These are phyloP conservation scores for Sordaria brevicollis DNA, from an alignment of 495 filamentous ascomycete genomes.

Conservation along the genomic window DNA sequence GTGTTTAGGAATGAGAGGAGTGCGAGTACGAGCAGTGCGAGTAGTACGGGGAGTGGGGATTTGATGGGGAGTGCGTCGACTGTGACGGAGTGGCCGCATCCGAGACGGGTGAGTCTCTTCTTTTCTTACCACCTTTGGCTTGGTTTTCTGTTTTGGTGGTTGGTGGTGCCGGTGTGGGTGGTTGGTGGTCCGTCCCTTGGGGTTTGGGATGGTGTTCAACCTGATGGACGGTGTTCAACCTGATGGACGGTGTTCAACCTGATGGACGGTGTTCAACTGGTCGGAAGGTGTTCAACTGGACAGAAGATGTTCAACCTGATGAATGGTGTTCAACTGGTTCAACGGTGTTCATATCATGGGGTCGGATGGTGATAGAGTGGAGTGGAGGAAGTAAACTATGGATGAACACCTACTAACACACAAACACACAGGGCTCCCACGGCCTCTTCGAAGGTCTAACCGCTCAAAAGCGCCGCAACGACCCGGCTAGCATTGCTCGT, in stretches of 20 bases:
- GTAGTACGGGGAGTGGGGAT: neutral
- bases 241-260: too few species aligned
- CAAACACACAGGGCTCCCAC: conserved; percentile 25
- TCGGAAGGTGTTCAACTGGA: too few species aligned
- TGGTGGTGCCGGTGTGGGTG: neutral
- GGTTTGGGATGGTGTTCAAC: too few species aligned
- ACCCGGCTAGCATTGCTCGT: conserved; percentile 27
- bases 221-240: too few species aligned
- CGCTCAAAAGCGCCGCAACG: conserved; percentile 31
- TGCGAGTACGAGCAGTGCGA: neutral
- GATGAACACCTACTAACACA: neutral
- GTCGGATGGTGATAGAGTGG: too few species aligned
- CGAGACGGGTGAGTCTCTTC: neutral
- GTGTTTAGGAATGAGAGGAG: neutral
- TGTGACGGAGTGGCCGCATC: neutral
- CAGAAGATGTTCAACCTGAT: too few species aligned
- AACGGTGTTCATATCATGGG: too few species aligned
- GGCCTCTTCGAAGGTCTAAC: conserved; percentile 32
- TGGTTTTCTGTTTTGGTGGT: neutral
- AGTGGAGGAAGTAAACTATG: neutral
- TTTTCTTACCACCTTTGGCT: neutral
- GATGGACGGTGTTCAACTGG: too few species aligned
- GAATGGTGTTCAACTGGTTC: too few species aligned
- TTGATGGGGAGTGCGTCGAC: neutral
- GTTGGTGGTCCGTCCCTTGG: too few species aligned